phyloP scores from a whole-genome alignment of 768 basidiomycete genomes.

The Astraeus odoratus region DNA sequence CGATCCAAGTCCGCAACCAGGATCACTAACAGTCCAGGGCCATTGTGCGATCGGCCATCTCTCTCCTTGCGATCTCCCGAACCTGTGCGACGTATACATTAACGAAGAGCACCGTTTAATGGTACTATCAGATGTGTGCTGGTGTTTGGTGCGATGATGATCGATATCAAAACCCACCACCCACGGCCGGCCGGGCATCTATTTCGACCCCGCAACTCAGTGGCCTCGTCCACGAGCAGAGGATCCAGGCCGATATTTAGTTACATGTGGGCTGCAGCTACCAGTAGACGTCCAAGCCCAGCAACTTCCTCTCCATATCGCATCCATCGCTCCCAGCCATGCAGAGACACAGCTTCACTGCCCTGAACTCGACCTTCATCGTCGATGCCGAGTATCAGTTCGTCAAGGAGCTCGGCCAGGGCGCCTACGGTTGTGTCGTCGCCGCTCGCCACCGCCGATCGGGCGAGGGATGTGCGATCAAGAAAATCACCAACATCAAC shows the following conservation, averaged over 20 bases:
- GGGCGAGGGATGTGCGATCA: slow-evolving; percentile 89
- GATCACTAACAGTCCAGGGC: too few species aligned
- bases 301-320: background rate
- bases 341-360: slow-evolving; percentile 73
- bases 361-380: slow-evolving; percentile 80
- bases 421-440: slow-evolving; percentile 91
- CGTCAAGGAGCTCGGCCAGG: slow-evolving; percentile 95
- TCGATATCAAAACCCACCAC: background rate
- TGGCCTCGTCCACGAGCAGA: too few species aligned
- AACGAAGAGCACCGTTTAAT: too few species aligned
- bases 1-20: too few species aligned
- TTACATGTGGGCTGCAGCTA: too few species aligned
- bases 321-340: slow-evolving; percentile 26
- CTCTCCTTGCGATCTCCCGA: too few species aligned
- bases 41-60: too few species aligned
- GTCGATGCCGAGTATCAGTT: slow-evolving; percentile 89
- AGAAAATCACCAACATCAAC: slow-evolving; percentile 94
- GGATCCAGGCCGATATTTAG: too few species aligned
- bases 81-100: too few species aligned
- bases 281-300: too few species aligned
- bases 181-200: background rate
- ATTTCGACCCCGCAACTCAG: too few species aligned
- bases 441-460: slow-evolving; percentile 77
- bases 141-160: background rate
- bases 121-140: too few species aligned